Conservation (phyloP, 192 early-diverging fungal species). For the Pilobolus umbonatus region DNA sequence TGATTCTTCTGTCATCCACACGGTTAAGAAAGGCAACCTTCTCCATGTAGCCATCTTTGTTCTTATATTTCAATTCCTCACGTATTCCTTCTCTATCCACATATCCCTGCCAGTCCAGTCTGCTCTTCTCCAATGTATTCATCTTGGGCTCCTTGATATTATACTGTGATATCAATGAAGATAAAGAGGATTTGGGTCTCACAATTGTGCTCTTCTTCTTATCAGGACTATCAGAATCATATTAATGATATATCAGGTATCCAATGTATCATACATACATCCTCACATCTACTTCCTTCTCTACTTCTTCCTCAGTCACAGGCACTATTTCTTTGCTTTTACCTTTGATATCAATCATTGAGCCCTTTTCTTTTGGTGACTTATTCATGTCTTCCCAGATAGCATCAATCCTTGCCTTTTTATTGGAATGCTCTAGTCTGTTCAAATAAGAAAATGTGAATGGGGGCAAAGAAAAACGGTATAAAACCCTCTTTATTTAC, state of each 20-base stretch:
- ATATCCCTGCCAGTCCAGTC: conserved; percentile 63
- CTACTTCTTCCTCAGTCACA: neutral
- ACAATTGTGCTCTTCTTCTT: conserved; percentile 8
- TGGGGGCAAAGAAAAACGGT: neutral
- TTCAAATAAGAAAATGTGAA: neutral
- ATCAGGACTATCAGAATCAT: no score
- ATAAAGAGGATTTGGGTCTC: conserved; percentile 33
- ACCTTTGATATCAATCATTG: conserved; percentile 2
- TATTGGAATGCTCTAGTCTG: neutral
- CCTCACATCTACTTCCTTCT: neutral
- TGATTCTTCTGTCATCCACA: conserved; percentile 54
- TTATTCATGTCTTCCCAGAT: conserved; percentile 55
- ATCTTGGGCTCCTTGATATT: conserved; percentile 56
- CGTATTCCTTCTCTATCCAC: conserved; percentile 59
- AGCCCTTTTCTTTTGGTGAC: conserved; percentile 11
- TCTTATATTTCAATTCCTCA: conserved; percentile 57
- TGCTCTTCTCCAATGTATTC: conserved; percentile 66
- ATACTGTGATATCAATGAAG: conserved; percentile 27
- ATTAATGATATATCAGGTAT: neutral
- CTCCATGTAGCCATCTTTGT: conserved; percentile 72
- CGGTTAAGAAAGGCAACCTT: conserved; percentile 65
- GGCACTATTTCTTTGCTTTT: conserved; percentile 5
- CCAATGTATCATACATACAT: conserved; percentile 4
- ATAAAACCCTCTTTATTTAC: neutral
- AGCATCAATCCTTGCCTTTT: conserved; percentile 42